phyloP scores from a whole-genome alignment of 2,329 filamentous ascomycete genomes.

The Zymoseptoria brevis region DNA sequence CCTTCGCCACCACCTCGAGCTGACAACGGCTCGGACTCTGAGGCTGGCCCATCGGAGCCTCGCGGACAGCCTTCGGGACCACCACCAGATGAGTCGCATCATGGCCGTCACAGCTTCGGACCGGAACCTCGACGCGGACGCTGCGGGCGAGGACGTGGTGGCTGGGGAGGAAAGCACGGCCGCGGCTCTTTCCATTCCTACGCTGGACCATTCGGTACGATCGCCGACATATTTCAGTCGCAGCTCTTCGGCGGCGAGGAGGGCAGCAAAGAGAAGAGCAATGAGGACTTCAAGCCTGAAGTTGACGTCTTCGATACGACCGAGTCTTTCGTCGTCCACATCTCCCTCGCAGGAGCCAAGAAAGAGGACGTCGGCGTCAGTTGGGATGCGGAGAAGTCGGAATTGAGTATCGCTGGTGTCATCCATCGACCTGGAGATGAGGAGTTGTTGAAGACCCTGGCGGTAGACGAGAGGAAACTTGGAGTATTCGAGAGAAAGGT shows the following conservation, averaged over 20 bases:
- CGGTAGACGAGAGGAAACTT: slow-evolving; percentile 59
- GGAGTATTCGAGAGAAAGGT: slow-evolving; percentile 68
- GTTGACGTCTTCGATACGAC: slow-evolving; percentile 67
- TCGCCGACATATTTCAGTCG: slow-evolving; percentile 29
- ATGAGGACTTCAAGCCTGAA: slow-evolving; percentile 52
- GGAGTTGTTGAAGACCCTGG: slow-evolving; percentile 59
- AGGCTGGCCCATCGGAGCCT: slow-evolving; percentile 18
- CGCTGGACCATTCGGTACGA: slow-evolving; percentile 18
- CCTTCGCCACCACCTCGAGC: slow-evolving; percentile 14
- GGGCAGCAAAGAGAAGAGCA: slow-evolving; percentile 35
- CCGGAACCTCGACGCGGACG: slow-evolving; percentile 23
- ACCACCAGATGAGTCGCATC: slow-evolving; percentile 12
- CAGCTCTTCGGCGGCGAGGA: slow-evolving; percentile 31
- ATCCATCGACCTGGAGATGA: slow-evolving; percentile 63
- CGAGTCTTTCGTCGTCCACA: slow-evolving; percentile 58
- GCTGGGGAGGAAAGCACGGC: slow-evolving; percentile 18
- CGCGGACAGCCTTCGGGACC: slow-evolving; percentile 18
- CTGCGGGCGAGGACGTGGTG: slow-evolving; percentile 26
- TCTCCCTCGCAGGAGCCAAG: slow-evolving; percentile 67
- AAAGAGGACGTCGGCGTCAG: slow-evolving; percentile 71
- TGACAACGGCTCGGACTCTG: slow-evolving; percentile 11
- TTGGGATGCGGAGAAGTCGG: slow-evolving; percentile 62
- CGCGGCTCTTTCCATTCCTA: slow-evolving; percentile 16
- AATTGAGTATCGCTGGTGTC: slow-evolving; percentile 62
- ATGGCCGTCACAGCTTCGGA: slow-evolving; percentile 12